Evolutionary conservation across 1,139 yeast genomes (phyloP).

Genomic region (Nakaseomyces sp.): DNA sequence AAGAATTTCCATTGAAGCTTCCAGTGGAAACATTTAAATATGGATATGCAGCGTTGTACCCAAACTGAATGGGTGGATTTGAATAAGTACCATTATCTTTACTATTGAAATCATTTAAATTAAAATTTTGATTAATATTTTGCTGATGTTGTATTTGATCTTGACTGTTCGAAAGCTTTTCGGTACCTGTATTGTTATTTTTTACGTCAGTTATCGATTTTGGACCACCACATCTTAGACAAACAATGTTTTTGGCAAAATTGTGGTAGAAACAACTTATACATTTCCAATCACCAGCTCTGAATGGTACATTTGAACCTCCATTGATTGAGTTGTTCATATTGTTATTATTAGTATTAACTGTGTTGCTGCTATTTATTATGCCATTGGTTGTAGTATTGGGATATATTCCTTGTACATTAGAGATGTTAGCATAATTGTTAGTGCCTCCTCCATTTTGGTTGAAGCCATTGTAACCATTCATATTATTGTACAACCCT

Average conservation of each 20-base stretch:
- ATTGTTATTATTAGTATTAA: conserved; percentile 11
- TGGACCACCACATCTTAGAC: conserved; percentile 81
- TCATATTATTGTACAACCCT: conserved; percentile 15
- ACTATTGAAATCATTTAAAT: conserved; percentile 4
- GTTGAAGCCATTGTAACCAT: not conserved
- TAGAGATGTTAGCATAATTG: conserved; percentile 8
- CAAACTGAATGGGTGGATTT: not conserved
- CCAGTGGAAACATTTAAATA: not conserved
- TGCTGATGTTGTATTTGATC: not conserved
- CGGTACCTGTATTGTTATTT: not conserved
- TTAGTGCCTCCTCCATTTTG: not conserved
- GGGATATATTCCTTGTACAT: conserved; percentile 6
- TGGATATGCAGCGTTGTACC: not conserved
- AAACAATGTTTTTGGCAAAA: conserved; percentile 82
- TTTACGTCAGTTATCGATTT: conserved; percentile 30
- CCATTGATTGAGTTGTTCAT: conserved; percentile 13
- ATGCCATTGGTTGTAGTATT: not conserved
- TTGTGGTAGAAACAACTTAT: conserved; percentile 76
- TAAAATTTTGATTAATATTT: no score
- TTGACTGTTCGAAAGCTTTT: not conserved
- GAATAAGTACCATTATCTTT: conserved; percentile 3
- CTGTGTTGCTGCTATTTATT: conserved; percentile 2
- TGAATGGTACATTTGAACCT: conserved; percentile 61
- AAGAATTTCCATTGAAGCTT: not conserved
- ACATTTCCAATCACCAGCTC: conserved; percentile 98